Percentiles rank a stretch among this genome's conserved stretches.
Evolutionary conservation across 192 early-diverging fungal species (phyloP).

Genomic region (Entrophospora sp.): DNA sequence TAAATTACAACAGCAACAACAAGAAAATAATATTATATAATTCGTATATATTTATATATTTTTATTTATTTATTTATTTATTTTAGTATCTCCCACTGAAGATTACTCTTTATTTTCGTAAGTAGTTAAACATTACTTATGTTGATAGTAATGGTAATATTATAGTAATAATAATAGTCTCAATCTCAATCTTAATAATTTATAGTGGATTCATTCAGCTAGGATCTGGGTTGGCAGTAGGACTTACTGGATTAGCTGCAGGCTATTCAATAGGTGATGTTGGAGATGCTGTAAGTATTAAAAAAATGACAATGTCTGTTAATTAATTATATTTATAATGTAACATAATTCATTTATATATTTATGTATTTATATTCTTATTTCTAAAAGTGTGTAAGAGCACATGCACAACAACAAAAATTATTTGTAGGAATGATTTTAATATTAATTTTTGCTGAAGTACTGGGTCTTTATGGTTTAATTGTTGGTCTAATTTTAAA

Average conservation of each 20-base stretch:
- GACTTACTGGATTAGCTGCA: conserved; percentile 85
- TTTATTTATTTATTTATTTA: neutral
- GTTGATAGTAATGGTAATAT: neutral
- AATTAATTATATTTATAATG: neutral
- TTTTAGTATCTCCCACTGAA: conserved; percentile 21
- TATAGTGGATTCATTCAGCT: conserved; percentile 85
- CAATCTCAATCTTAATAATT: conserved; percentile 10
- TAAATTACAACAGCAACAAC: no score
- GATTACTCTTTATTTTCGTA: conserved; percentile 21
- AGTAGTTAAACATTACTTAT: no score
- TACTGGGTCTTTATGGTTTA: conserved; percentile 92
- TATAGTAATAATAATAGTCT: neutral
- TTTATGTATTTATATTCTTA: neutral
- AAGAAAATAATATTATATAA: conserved; percentile 32
- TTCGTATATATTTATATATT: neutral
- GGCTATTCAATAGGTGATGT: conserved; percentile 96
- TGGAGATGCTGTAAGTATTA: conserved; percentile 71
- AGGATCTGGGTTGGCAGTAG: conserved; percentile 87
- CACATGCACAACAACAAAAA: conserved; percentile 80
- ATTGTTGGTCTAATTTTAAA: conserved; percentile 98
- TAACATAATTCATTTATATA: no score
- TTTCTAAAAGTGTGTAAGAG: conserved; percentile 59
- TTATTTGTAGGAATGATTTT: conserved; percentile 91
- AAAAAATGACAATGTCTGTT: neutral
- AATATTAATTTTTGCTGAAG: conserved; percentile 99